These are phyloP conservation scores for Mycosphaerella arachidis DNA, from an alignment of 2,329 filamentous ascomycete genomes.

Conservation along the genomic window DNA sequence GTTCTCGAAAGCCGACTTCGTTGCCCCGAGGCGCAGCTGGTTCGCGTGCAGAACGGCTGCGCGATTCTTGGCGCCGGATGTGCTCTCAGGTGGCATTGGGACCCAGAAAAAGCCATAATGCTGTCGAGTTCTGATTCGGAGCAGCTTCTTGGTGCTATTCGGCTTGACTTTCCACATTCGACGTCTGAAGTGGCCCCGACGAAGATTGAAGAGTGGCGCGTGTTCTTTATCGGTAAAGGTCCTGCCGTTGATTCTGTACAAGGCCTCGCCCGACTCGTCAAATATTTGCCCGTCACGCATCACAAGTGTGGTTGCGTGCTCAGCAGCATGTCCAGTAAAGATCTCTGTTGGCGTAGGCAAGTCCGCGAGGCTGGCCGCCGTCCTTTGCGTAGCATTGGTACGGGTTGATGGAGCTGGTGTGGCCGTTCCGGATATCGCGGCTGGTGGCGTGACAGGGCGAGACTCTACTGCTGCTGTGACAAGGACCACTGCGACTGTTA, in stretches of 20 bases:
- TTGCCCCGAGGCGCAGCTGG: neutral
- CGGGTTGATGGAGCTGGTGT: neutral
- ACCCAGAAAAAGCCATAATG: neutral
- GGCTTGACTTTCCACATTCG: neutral
- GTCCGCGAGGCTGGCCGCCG: neutral
- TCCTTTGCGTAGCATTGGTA: neutral
- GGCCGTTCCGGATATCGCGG: neutral
- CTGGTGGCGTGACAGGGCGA: neutral
- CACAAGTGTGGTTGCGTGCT: neutral
- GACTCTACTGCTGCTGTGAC: neutral
- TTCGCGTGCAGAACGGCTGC: neutral
- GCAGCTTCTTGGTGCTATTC: neutral
- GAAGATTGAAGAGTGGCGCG: neutral
- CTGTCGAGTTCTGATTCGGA: neutral
- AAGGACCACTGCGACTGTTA: too few species aligned
- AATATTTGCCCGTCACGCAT: neutral
- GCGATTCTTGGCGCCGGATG: neutral
- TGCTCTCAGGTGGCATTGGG: neutral
- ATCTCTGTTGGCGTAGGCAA: neutral
- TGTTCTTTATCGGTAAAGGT: neutral
- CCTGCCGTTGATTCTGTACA: neutral
- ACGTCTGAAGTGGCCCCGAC: neutral
- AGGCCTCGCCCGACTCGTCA: neutral
- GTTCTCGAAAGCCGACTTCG: neutral
- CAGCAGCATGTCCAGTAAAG: neutral